Percentiles rank a stretch among this genome's conserved stretches.
Conservation (phyloP, 352 stramenopile species). For the Pythium myriotylum region DNA sequence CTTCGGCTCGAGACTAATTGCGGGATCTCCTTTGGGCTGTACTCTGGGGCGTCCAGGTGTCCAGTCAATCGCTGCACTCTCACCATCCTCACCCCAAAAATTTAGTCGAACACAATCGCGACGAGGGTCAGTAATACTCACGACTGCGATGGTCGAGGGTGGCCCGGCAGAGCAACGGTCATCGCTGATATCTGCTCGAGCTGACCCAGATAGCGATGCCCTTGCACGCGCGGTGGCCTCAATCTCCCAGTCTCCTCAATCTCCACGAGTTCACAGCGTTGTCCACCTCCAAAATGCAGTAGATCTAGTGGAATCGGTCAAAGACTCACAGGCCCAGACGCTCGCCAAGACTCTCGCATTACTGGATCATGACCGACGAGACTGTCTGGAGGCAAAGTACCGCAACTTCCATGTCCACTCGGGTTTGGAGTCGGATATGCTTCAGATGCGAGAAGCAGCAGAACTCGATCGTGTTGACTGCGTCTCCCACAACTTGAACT, state of each 20-base stretch:
- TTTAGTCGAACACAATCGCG: constrained; percentile 4
- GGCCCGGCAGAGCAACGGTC: background rate
- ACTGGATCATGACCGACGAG: constrained; percentile 53
- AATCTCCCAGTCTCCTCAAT: background rate
- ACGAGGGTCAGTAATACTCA: constrained; percentile 17
- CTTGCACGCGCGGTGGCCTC: constrained; percentile 13
- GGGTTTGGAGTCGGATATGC: constrained; percentile 44
- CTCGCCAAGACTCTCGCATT: constrained; percentile 44
- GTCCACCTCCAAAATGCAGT: constrained; percentile 57
- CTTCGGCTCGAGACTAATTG: background rate
- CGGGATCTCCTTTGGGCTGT: no score
- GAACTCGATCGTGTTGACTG: constrained; percentile 41
- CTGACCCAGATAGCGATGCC: constrained; percentile 15
- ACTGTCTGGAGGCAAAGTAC: constrained; percentile 63
- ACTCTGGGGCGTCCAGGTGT: background rate
- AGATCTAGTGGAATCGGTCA: constrained; percentile 46
- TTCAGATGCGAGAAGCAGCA: constrained; percentile 49
- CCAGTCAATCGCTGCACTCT: constrained; percentile 10
- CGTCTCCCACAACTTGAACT: constrained; percentile 33
- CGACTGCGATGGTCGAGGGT: background rate
- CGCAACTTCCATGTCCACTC: constrained; percentile 38
- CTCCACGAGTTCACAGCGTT: constrained; percentile 38
- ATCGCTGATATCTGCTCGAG: background rate
- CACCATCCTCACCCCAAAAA: constrained; percentile 4
- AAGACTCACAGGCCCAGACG: constrained; percentile 36